Percentiles rank a stretch among this genome's conserved stretches.
Evolutionary conservation across 441 rosid genomes (phyloP).

Genomic region (Raphanus hybrid): DNA sequence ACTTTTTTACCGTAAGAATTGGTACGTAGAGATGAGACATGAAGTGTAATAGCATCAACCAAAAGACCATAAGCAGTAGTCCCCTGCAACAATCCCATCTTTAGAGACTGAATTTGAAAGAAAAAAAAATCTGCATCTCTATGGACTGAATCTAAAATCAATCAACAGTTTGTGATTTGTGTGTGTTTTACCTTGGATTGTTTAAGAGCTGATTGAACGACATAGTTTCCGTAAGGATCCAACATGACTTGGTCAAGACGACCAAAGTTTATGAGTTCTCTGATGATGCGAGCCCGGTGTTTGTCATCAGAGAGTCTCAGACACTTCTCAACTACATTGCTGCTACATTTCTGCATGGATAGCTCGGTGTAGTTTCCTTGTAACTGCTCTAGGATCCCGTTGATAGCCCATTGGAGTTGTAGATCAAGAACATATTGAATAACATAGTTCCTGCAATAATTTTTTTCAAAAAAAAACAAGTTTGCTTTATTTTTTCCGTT

Average conservation of each 20-base stretch:
- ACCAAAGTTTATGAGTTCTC: constrained; percentile 63
- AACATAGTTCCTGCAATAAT: constrained; percentile 71
- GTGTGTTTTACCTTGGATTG: constrained; percentile 59
- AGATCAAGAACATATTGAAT: constrained; percentile 81
- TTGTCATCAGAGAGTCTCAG: constrained; percentile 68
- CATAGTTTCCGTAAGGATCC: constrained; percentile 86
- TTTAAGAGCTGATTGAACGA: constrained; percentile 80
- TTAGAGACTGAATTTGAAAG: background rate
- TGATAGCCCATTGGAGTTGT: constrained; percentile 65
- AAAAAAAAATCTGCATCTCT: background rate
- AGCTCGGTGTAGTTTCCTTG: constrained; percentile 71
- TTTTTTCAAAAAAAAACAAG: background rate
- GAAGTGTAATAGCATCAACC: constrained; percentile 73
- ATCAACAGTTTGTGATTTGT: constrained; percentile 13
- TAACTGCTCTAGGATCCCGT: constrained; percentile 62
- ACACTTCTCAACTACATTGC: constrained; percentile 90
- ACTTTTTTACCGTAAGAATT: constrained; percentile 90
- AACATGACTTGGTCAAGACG: constrained; percentile 77
- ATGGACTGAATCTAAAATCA: background rate
- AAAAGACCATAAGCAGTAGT: constrained; percentile 52
- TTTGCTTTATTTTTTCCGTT: constrained; percentile 4
- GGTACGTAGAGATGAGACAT: constrained; percentile 61
- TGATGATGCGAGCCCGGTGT: constrained; percentile 48
- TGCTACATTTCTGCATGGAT: constrained; percentile 87
- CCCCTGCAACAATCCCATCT: constrained; percentile 55